Percentiles rank a stretch among this genome's conserved stretches.
These are phyloP conservation scores for Fusarium mangiferae DNA, from an alignment of 2,329 filamentous ascomycete species.

Conservation along the genomic window DNA sequence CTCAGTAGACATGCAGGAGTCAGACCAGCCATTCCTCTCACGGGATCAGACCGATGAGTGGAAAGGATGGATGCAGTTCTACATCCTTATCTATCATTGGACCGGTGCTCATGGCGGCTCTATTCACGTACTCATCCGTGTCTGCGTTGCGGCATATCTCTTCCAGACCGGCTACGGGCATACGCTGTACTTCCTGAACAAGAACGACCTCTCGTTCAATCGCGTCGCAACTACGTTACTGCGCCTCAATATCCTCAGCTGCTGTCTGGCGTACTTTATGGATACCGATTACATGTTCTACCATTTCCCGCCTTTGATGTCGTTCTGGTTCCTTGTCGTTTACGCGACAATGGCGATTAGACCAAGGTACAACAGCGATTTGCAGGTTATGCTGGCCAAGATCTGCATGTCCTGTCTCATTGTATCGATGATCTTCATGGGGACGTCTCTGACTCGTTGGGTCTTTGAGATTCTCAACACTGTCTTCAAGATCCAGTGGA, in stretches of 20 bases:
- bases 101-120: slow-evolving; percentile 58
- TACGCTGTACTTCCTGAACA: slow-evolving; percentile 65
- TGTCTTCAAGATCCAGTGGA: slow-evolving; percentile 59
- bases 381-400: slow-evolving; percentile 57
- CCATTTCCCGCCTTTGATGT: slow-evolving; percentile 67
- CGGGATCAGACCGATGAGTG: slow-evolving; percentile 67
- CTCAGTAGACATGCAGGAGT: neutral
- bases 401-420: slow-evolving; percentile 55
- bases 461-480: slow-evolving; percentile 45
- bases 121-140: slow-evolving; percentile 63
- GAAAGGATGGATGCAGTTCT: slow-evolving; percentile 72
- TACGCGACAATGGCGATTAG: slow-evolving; percentile 61
- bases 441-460: slow-evolving; percentile 23
- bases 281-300: slow-evolving; percentile 62
- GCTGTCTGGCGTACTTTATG: slow-evolving; percentile 64
- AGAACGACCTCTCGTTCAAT: slow-evolving; percentile 64
- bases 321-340: slow-evolving; percentile 70
- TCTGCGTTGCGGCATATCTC: slow-evolving; percentile 67
- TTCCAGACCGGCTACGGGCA: slow-evolving; percentile 72
- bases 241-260: slow-evolving; percentile 66
- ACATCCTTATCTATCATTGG: slow-evolving; percentile 65
- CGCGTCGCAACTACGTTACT: slow-evolving; percentile 62
- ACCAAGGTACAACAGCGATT: slow-evolving; percentile 54
- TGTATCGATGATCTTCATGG: slow-evolving; percentile 40
- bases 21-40: neutral